These are phyloP conservation scores for Diophrys appendiculata DNA, from an alignment of 73 alveolate species.

Conservation along the genomic window DNA sequence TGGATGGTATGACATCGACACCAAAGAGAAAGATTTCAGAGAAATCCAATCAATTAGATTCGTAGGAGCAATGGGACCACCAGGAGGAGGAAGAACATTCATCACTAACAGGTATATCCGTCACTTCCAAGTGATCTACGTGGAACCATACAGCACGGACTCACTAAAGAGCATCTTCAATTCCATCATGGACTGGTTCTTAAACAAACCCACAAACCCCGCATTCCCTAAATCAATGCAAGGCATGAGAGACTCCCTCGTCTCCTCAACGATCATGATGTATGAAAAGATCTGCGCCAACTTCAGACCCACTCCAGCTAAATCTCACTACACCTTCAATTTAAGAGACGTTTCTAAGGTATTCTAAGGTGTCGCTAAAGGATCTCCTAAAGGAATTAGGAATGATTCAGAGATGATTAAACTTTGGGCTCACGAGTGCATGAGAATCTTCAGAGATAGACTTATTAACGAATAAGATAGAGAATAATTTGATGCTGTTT, in stretches of 20 bases:
- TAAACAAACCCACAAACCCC: conserved; percentile 76
- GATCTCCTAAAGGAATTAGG: conserved; percentile 74
- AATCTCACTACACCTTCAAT: conserved; percentile 98
- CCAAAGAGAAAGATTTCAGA: conserved; percentile 92
- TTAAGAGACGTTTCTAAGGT: conserved; percentile 99
- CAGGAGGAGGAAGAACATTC: conserved; percentile 98
- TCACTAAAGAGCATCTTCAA: conserved; percentile 89
- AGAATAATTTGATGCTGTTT: conserved; percentile 80
- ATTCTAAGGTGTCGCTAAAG: conserved; percentile 96
- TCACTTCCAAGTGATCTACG: conserved; percentile 90
- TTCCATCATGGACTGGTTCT: conserved; percentile 93
- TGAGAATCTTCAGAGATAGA: conserved; percentile 98
- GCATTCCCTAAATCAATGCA: conserved; percentile 59
- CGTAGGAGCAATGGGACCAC: conserved; percentile 99
- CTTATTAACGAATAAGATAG: conserved; percentile 95
- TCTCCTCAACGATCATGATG: conserved; percentile 42
- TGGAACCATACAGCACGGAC: conserved; percentile 91
- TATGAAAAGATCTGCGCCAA: conserved; percentile 39
- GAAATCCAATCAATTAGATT: conserved; percentile 87
- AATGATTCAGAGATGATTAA: conserved; percentile 89
- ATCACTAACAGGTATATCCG: conserved; percentile 88
- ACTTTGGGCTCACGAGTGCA: conserved; percentile 99
- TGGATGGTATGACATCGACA: conserved; percentile 98
- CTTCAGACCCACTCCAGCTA: conserved; percentile 99
- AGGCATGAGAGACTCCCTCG: conserved; percentile 56